A percentile compares a stretch with the other conserved stretches of the same genome.
Conservation (phyloP, 352 stramenopile species). For the Pythium sukuiense region DNA sequence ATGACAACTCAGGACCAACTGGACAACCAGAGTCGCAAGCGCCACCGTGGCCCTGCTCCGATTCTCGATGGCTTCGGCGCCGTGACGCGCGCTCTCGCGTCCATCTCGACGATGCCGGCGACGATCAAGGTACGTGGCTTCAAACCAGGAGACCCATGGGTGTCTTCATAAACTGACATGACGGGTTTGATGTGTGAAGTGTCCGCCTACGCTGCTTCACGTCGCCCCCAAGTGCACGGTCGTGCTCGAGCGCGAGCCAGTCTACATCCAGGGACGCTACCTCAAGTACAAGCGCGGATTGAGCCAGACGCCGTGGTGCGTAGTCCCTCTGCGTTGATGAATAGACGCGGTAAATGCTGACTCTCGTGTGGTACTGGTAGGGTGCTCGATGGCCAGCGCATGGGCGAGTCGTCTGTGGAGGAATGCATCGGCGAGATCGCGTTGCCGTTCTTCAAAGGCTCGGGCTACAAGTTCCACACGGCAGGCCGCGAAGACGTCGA, state of each 20-base stretch:
- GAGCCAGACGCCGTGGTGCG: conserved; percentile 88
- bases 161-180: background rate
- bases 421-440: conserved; percentile 83
- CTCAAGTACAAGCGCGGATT: conserved; percentile 89
- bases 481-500: conserved; percentile 97
- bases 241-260: conserved; percentile 71
- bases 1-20: conserved; percentile 51
- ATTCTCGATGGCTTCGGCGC: conserved; percentile 80
- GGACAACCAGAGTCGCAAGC: conserved; percentile 57
- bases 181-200: conserved; percentile 21
- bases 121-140: conserved; percentile 36
- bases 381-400: conserved; percentile 81
- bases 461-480: conserved; percentile 94
- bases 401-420: conserved; percentile 89
- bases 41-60: conserved; percentile 53
- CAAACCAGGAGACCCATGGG: too few relatives aligned
- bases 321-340: background rate
- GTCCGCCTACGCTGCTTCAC: conserved; percentile 45
- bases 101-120: conserved; percentile 46
- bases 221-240: conserved; percentile 38
- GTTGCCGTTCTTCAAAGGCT: conserved; percentile 60
- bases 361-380: conserved; percentile 3
- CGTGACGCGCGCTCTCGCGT: conserved; percentile 60
- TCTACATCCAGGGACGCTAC: conserved; percentile 90
- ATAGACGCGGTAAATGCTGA: too few relatives aligned